Evolutionary conservation across 108 stramenopile species (phyloP), one percentile per base, ranked within the genome.

Genomic region (Aurantiochytrium sp.): DNA sequence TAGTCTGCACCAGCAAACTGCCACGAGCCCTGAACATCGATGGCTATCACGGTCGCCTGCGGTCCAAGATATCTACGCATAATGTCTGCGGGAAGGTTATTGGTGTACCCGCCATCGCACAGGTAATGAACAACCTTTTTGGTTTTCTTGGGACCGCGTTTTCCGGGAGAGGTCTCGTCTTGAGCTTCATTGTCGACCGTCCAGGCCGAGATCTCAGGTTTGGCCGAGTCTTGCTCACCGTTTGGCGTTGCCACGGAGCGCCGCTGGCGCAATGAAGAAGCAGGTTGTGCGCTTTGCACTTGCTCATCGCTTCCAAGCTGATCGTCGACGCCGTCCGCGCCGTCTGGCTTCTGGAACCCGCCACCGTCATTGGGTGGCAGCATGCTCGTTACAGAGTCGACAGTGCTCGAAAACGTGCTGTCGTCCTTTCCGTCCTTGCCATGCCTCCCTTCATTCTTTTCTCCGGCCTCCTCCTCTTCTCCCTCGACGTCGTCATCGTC

Each of bases 21-120:
- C 47, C 90, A 90, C 72, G 47, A 42, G 23, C 88, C 87, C 35
- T 58, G 44, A 25, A 90, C 87, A 55, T 90, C 90, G 29, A 87
- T 25, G 43, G 90, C 90, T 21, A 90, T 90, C 5, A 69, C 55
- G 18, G 88, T 89, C 8, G 57, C 72, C 25, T 53, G 45, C n/a
- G 90, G 87, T 5, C 87, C 87, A 18, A 90, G 59, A 4, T 44
- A 28, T 8, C 42, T n/a, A 19, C 87, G 64, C 90, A 90, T 90
- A 5, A 88, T 58, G 53, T 89, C 76, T 5, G 87, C 91, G 45
- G 92, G 90, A 16, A 92, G 72, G 58, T 90, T 91, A 72, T 92
- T 91, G 28, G 89, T 83, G 87, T 92, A 92, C 0, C 91, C 91
- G 21, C 92, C 92, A 47, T 92, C 92, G 16, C 51, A 58, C 5